A percentile compares a stretch with the other conserved stretches of the same genome.
Evolutionary conservation across 495 filamentous ascomycete species (phyloP).

Genomic region (Xylaria bambusicola): DNA sequence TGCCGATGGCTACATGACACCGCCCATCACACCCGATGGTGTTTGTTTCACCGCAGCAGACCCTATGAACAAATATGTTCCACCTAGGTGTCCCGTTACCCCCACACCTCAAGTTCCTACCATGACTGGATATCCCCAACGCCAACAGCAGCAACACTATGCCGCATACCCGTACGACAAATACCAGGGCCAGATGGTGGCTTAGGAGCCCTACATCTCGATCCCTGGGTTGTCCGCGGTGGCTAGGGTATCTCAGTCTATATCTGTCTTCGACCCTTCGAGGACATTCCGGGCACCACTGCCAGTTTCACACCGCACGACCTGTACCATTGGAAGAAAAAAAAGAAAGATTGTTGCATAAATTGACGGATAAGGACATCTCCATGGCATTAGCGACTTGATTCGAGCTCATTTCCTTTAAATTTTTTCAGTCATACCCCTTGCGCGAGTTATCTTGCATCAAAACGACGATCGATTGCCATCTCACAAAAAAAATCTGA

Average conservation of each 20-base stretch:
- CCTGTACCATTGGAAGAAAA: slow-evolving; percentile 37
- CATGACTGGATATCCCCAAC: slow-evolving; percentile 23
- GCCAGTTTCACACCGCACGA: slow-evolving; percentile 19
- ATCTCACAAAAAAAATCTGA: slow-evolving; percentile 33
- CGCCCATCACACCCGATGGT: slow-evolving; percentile 93
- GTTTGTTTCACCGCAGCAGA: slow-evolving; percentile 55
- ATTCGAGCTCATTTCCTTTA: slow-evolving; percentile 30
- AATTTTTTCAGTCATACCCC: slow-evolving; percentile 39
- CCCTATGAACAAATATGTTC: slow-evolving; percentile 48
- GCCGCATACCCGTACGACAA: slow-evolving; percentile 28
- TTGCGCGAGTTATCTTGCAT: slow-evolving; percentile 33
- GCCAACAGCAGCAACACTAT: slow-evolving; percentile 28
- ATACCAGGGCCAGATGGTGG: slow-evolving; percentile 32
- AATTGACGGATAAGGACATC: slow-evolving; percentile 39
- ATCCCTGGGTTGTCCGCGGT: slow-evolving; percentile 15
- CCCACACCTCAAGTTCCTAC: slow-evolving; percentile 47
- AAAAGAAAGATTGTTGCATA: slow-evolving; percentile 43
- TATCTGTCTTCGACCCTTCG: slow-evolving; percentile 2
- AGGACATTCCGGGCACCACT: slow-evolving; percentile 9
- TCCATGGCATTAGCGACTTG: slow-evolving; percentile 41
- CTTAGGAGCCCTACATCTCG: slow-evolving; percentile 20
- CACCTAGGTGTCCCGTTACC: slow-evolving; percentile 55
- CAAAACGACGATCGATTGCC: slow-evolving; percentile 32
- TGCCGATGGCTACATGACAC: slow-evolving; percentile 84
- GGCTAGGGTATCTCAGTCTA: neutral